These are phyloP conservation scores for Hypericum androsaemum DNA, from an alignment of 345 rosid genomes.

Conservation along the genomic window DNA sequence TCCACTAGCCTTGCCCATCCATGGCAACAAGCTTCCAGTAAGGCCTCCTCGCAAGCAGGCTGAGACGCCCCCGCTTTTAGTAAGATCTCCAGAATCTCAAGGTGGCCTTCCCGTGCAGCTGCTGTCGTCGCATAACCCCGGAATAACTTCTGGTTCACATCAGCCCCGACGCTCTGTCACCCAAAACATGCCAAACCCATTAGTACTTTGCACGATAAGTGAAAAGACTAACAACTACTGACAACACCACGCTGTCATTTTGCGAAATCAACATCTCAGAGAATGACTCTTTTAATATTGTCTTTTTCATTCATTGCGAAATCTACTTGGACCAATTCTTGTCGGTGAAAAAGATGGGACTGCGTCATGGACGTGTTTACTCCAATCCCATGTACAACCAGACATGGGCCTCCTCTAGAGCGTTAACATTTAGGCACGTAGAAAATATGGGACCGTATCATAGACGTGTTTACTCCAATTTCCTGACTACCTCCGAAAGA, in stretches of 20 bases:
- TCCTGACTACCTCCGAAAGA: constrained; percentile 8
- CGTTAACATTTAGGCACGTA: no score
- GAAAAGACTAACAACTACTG: constrained; percentile 8
- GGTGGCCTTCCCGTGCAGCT: constrained; percentile 84
- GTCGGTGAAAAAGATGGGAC: no score
- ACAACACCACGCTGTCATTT: no score
- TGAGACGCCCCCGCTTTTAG: constrained; percentile 86
- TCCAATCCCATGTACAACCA: no score
- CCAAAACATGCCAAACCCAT: constrained; percentile 8
- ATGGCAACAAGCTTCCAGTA: constrained; percentile 73
- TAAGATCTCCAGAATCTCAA: constrained; percentile 73
- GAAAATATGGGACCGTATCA: no score
- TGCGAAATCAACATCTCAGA: no score
- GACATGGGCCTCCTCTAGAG: no score
- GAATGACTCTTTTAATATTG: neutral
- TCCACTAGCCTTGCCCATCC: constrained; percentile 60
- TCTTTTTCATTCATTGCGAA: no score
- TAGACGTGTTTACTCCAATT: constrained; percentile 26
- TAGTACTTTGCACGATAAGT: constrained; percentile 11
- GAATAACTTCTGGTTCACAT: constrained; percentile 87
- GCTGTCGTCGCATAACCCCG: constrained; percentile 88
- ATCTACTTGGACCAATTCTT: no score
- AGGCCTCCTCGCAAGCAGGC: constrained; percentile 91
- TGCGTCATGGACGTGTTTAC: constrained; percentile 17
- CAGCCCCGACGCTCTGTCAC: constrained; percentile 78